Evolutionary conservation across 1,139 yeast genomes (phyloP).

Genomic region (Lodderomyces margitis): DNA sequence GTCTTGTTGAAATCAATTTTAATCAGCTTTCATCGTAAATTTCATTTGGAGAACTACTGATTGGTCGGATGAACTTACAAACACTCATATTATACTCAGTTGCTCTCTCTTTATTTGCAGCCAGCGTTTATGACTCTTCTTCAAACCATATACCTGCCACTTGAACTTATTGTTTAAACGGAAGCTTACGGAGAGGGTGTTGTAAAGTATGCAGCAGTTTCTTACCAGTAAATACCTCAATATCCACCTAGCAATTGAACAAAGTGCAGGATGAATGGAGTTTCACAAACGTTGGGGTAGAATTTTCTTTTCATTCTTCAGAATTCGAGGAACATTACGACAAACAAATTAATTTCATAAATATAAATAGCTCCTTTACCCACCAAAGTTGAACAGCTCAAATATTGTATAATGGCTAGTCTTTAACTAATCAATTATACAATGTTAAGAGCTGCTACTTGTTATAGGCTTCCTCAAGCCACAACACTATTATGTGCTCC

Average conservation of each 20-base stretch:
- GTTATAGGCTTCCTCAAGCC: constrained; percentile 1
- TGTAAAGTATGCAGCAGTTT: not conserved
- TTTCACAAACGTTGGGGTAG: not conserved
- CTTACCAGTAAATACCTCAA: not conserved
- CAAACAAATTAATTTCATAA: not conserved
- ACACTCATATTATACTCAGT: not conserved
- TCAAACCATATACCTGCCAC: not conserved
- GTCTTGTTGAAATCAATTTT: too few relatives aligned
- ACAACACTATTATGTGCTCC: not conserved
- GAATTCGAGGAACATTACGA: not conserved
- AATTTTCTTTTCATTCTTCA: not conserved
- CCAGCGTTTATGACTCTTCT: not conserved
- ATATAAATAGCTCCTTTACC: not conserved
- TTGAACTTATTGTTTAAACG: not conserved
- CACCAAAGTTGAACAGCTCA: too few relatives aligned
- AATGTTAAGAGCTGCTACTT: constrained; percentile 1
- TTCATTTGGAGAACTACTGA: not conserved
- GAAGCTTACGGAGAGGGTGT: not conserved
- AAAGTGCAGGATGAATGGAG: not conserved
- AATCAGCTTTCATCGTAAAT: not conserved
- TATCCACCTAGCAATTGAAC: too few relatives aligned
- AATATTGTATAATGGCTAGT: not conserved
- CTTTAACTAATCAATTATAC: not conserved
- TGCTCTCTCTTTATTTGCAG: too few relatives aligned
- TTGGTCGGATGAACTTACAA: not conserved